These are phyloP conservation scores for Vanrija sp. DNA, from an alignment of 1,284 basidiomycete genomes.

Conservation along the genomic window DNA sequence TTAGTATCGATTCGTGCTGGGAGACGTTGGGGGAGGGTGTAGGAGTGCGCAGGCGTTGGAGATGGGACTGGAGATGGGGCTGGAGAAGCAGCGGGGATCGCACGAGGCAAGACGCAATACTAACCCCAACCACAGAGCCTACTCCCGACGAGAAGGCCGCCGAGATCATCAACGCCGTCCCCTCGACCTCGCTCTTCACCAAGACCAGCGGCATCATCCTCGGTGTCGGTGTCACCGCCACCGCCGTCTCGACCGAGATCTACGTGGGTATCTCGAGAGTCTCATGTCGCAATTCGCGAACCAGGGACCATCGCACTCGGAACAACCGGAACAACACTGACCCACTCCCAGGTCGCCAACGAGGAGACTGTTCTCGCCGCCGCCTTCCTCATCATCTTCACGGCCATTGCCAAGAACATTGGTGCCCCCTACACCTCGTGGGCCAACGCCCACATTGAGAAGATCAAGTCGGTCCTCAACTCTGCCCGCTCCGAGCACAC, in stretches of 20 bases:
- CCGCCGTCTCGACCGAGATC: conserved; percentile 94
- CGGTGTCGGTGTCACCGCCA: conserved; percentile 81
- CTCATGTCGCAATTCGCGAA: background rate
- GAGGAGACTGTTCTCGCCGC: conserved; percentile 83
- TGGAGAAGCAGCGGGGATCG: background rate
- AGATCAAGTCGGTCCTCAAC: conserved; percentile 78
- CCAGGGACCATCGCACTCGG: background rate
- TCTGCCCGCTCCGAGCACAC: conserved; percentile 84
- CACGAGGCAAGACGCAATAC: background rate
- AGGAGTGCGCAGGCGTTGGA: background rate
- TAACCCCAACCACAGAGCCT: conserved; percentile 31
- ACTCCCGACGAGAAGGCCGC: conserved; percentile 84
- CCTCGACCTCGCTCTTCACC: conserved; percentile 85
- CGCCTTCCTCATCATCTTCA: conserved; percentile 82
- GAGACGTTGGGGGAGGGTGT: background rate
- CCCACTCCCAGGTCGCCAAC: conserved; percentile 62
- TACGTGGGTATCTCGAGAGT: conserved; percentile 57
- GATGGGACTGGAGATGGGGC: background rate
- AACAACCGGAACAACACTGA: background rate
- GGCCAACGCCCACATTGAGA: conserved; percentile 81
- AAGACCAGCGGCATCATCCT: conserved; percentile 91
- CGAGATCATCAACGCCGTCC: conserved; percentile 86
- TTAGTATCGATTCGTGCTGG: conserved; percentile 18
- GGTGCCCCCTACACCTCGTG: conserved; percentile 87
- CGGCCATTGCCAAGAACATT: conserved; percentile 72